A percentile compares a stretch with the other conserved stretches of the same genome.
Evolutionary conservation across 768 basidiomycete species (phyloP).

Genomic region (Naganishia randhawae): DNA sequence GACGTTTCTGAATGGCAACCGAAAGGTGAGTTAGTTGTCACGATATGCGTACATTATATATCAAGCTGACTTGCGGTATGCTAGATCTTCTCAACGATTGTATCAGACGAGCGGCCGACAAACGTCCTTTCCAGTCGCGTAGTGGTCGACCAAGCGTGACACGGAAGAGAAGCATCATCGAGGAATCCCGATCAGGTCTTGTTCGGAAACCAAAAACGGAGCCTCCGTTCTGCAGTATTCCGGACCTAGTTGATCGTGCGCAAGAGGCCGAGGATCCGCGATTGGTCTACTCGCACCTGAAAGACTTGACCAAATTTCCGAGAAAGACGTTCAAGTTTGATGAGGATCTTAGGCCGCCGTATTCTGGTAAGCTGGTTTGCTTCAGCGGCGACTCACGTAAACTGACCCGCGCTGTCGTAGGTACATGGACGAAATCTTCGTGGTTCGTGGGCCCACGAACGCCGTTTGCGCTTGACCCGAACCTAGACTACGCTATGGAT

Average conservation of each 20-base stretch:
- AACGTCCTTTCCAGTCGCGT: background rate
- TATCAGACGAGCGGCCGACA: background rate
- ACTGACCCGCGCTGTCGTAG: constrained; percentile 35
- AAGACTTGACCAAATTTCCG: constrained; percentile 62
- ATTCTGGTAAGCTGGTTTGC: constrained; percentile 51
- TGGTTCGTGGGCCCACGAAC: constrained; percentile 72
- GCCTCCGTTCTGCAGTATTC: constrained; percentile 11
- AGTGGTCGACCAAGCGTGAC: constrained; percentile 33
- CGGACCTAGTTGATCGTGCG: constrained; percentile 17
- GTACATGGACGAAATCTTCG: constrained; percentile 83
- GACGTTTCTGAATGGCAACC: background rate
- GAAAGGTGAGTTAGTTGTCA: background rate
- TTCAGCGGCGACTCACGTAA: background rate
- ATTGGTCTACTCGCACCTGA: constrained; percentile 61
- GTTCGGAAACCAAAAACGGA: constrained; percentile 8
- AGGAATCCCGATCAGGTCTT: constrained; percentile 20
- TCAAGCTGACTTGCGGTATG: background rate
- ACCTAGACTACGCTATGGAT: constrained; percentile 85
- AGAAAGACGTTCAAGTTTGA: constrained; percentile 79
- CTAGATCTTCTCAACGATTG: constrained; percentile 1
- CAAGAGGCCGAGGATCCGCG: constrained; percentile 65
- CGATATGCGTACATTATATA: background rate
- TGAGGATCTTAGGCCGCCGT: constrained; percentile 83
- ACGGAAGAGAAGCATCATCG: constrained; percentile 27
- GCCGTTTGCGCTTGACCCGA: constrained; percentile 74